Evolutionary conservation across 352 stramenopile species (phyloP).

Genomic region (Phytophthora citricola): DNA sequence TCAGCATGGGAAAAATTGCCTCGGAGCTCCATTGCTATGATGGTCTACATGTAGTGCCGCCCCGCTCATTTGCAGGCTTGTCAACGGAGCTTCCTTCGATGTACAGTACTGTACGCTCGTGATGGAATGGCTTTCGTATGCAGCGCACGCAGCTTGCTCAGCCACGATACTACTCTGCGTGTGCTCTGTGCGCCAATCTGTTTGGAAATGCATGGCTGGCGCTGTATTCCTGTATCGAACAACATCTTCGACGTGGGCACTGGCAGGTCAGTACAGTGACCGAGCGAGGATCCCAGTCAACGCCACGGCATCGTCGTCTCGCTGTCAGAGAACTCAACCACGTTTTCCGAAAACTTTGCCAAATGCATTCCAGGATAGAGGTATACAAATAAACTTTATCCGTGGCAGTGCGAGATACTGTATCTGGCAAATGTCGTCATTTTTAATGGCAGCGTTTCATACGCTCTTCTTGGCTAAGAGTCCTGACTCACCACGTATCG

Average conservation of each 20-base stretch:
- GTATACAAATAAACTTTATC: too few species aligned
- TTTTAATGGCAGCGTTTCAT: too few species aligned
- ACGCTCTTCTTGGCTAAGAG: too few species aligned
- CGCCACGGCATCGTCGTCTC: constrained; percentile 30
- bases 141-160: constrained; percentile 16
- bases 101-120: not conserved
- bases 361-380: too few species aligned
- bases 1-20: not conserved
- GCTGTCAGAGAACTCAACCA: not conserved
- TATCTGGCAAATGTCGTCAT: too few species aligned
- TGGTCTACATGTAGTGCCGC: not conserved
- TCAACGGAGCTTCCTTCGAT: not conserved
- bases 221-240: constrained; percentile 1
- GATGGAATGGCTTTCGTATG: constrained; percentile 12
- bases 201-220: constrained; percentile 24
- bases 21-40: too few species aligned
- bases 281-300: constrained; percentile 7
- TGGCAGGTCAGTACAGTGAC: constrained; percentile 1
- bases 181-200: constrained; percentile 24
- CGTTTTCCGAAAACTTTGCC: not conserved
- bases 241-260: constrained; percentile 12
- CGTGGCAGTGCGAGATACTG: too few species aligned
- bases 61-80: constrained; percentile 18
- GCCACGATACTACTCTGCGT: constrained; percentile 20
- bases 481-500: too few species aligned